Percentiles rank a stretch among this genome's conserved stretches.
Conservation (phyloP, 495 filamentous ascomycete genomes). For the Penicillium roqueforti region DNA sequence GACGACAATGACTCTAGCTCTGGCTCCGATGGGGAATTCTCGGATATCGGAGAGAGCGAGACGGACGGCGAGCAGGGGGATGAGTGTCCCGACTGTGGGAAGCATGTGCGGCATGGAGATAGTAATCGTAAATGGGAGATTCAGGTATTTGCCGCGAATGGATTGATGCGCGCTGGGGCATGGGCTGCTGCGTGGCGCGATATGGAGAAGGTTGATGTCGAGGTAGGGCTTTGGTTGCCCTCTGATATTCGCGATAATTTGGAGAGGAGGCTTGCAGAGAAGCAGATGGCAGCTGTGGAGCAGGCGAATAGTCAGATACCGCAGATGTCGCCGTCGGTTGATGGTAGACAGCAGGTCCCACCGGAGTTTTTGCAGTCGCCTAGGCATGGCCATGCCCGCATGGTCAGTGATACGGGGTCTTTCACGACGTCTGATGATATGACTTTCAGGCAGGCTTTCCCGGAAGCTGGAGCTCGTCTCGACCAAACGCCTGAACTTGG, state of each 20-base stretch:
- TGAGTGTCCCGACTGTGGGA: conserved; percentile 60
- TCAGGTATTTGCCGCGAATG: conserved; percentile 89
- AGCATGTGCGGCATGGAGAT: conserved; percentile 44
- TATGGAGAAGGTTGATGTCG: conserved; percentile 96
- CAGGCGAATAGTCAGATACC: conserved; percentile 2
- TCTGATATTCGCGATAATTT: conserved; percentile 47
- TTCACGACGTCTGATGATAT: not conserved
- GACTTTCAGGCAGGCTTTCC: not conserved
- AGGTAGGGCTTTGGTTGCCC: conserved; percentile 71
- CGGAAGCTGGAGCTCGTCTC: not conserved
- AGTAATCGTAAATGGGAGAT: conserved; percentile 67
- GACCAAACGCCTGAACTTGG: not conserved
- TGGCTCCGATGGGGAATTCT: conserved; percentile 38
- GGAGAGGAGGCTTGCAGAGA: conserved; percentile 37
- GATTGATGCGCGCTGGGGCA: conserved; percentile 83
- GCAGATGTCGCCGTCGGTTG: conserved; percentile 8
- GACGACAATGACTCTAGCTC: conserved; percentile 26
- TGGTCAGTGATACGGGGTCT: conserved; percentile 9
- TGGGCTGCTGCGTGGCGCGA: conserved; percentile 94
- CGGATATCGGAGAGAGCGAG: conserved; percentile 28
- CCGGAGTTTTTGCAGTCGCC: conserved; percentile 6
- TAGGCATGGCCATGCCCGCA: conserved; percentile 7
- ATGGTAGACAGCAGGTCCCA: not conserved
- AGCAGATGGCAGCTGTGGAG: conserved; percentile 12
- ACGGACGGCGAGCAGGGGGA: conserved; percentile 39